Percentiles rank a stretch among this genome's conserved stretches.
Evolutionary conservation across 176 grass and related monocot genomes (phyloP).

Genomic region (Guadua angustifolia): DNA sequence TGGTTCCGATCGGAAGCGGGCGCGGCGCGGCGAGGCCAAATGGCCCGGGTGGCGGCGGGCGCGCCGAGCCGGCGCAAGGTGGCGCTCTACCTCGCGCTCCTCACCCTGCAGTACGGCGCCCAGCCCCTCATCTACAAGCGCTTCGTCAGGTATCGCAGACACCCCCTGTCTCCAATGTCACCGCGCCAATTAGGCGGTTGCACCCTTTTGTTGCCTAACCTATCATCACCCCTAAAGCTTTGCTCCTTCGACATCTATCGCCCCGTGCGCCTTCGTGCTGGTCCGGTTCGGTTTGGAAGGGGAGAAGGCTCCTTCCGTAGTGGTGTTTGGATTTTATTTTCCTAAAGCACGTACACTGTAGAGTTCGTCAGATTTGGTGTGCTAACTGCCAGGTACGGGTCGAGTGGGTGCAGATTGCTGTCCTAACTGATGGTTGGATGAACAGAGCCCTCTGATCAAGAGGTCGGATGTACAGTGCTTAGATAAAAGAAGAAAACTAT

Average conservation of each 20-base stretch:
- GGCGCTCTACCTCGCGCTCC: constrained; percentile 73
- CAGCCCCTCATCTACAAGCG: constrained; percentile 98
- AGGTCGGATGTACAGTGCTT: no score
- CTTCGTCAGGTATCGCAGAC: constrained; percentile 65
- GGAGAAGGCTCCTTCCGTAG: background rate
- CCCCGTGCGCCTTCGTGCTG: background rate
- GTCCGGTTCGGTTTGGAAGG: constrained; percentile 7
- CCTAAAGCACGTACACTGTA: background rate
- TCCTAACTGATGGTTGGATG: no score
- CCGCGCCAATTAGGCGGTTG: background rate
- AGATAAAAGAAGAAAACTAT: no score
- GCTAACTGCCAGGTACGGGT: background rate
- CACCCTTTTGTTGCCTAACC: background rate
- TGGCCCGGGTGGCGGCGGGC: constrained; percentile 30
- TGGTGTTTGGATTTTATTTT: background rate
- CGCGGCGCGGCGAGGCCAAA: no score
- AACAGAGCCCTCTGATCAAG: no score
- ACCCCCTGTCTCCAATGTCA: background rate
- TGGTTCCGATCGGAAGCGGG: no score
- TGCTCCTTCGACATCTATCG: background rate
- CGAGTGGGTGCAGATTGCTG: constrained; percentile 2
- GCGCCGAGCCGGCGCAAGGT: constrained; percentile 60
- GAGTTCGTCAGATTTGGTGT: background rate
- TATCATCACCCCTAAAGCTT: background rate
- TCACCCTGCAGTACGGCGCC: constrained; percentile 92